phyloP scores from a whole-genome alignment of 805 yeast species.

The Saturnispora ahearnii region DNA sequence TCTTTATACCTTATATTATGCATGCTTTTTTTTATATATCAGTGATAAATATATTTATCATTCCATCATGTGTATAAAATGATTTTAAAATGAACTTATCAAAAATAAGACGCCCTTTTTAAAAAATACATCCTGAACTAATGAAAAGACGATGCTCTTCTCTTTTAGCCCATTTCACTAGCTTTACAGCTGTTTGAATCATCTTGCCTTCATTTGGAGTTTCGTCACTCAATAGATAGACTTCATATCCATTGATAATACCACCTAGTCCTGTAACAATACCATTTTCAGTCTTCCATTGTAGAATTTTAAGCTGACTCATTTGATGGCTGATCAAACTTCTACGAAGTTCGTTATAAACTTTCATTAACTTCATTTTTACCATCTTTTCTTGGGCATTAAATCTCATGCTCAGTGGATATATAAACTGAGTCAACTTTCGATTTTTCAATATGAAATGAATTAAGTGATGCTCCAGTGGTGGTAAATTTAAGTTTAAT shows the following conservation, averaged over 20 bases:
- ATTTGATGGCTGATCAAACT: slow-evolving; percentile 8
- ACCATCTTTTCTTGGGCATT: slow-evolving; percentile 12
- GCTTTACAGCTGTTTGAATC: slow-evolving; percentile 50
- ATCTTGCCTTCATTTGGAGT: slow-evolving; percentile 47
- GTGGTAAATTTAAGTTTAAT: background rate
- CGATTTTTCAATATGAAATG: slow-evolving; percentile 79
- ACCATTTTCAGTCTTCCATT: slow-evolving; percentile 22
- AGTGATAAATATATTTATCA: background rate
- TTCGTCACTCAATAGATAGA: slow-evolving; percentile 51
- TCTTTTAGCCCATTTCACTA: slow-evolving; percentile 68
- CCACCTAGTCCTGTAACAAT: slow-evolving; percentile 17
- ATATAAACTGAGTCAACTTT: slow-evolving; percentile 47
- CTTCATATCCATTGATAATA: slow-evolving; percentile 40
- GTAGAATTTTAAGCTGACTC: slow-evolving; percentile 19
- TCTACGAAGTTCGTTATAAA: slow-evolving; percentile 20
- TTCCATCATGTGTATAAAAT: background rate
- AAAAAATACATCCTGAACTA: slow-evolving; percentile 63
- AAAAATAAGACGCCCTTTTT: background rate
- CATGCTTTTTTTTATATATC: background rate
- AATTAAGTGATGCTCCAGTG: background rate
- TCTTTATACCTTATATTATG: background rate
- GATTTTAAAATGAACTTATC: background rate
- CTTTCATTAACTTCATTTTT: slow-evolving; percentile 21
- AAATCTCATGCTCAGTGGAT: slow-evolving; percentile 17
- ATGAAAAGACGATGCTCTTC: slow-evolving; percentile 65